A percentile compares a stretch with the other conserved stretches of the same genome.
phyloP scores from a whole-genome alignment of 2,329 filamentous ascomycete genomes.

The Fusarium miscanthi region DNA sequence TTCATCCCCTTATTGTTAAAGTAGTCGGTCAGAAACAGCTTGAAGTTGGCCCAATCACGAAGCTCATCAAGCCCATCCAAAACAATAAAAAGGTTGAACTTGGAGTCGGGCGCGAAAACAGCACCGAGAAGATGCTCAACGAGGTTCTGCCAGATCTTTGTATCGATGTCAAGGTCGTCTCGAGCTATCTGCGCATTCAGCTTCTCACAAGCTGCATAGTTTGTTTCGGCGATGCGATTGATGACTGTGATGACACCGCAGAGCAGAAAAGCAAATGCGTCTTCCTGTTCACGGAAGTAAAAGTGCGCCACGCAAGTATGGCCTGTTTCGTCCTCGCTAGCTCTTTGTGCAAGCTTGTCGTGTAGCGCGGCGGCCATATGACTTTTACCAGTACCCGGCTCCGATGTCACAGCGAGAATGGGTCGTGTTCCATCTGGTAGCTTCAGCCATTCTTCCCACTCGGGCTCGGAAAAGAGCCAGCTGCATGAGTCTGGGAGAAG shows the following conservation, averaged over 20 bases:
- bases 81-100: conserved; percentile 3
- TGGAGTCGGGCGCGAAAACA: neutral
- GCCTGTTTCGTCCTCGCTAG: conserved; percentile 19
- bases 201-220: conserved; percentile 45
- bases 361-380: conserved; percentile 43
- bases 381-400: conserved; percentile 50
- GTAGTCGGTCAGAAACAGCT: neutral
- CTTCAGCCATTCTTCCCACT: conserved; percentile 46
- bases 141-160: neutral
- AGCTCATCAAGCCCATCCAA: conserved; percentile 18
- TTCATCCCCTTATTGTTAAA: neutral
- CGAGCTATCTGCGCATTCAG: conserved; percentile 44
- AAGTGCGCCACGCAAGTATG: conserved; percentile 48
- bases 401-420: conserved; percentile 46
- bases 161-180: conserved; percentile 32
- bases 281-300: conserved; percentile 52
- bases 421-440: neutral
- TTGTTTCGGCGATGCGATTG: conserved; percentile 48
- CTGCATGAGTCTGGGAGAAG: conserved; percentile 46
- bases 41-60: neutral
- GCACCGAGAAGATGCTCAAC: neutral
- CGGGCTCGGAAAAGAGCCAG: conserved; percentile 47
- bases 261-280: conserved; percentile 33
- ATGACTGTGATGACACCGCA: conserved; percentile 45
- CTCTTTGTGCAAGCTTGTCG: conserved; percentile 31